Percentiles rank a stretch among this genome's conserved stretches.
Conservation (phyloP, 352 stramenopile genomes). For the Phytophthora citricola region DNA sequence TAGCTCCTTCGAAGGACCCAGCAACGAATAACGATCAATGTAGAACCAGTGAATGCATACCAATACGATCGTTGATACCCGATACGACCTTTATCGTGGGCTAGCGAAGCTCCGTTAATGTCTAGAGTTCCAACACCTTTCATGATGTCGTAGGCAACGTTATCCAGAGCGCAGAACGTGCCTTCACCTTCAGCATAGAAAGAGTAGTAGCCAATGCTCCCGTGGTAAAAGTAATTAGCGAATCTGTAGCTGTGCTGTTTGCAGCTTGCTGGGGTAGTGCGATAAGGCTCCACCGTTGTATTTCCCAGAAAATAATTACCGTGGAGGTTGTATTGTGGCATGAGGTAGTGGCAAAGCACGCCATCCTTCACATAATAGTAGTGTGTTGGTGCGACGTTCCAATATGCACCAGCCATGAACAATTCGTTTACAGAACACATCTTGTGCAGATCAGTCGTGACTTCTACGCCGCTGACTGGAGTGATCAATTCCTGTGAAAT, state of each 20-base stretch:
- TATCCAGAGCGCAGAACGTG: conserved; percentile 17
- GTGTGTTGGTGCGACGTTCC: conserved; percentile 20
- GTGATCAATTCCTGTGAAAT: conserved; percentile 12
- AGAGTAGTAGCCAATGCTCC: conserved; percentile 11
- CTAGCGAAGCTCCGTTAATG: conserved; percentile 17
- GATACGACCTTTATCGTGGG: background rate
- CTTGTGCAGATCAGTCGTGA: conserved; percentile 3
- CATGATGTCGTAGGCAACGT: conserved; percentile 17
- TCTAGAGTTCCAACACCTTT: conserved; percentile 18
- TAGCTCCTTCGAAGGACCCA: conserved; percentile 14
- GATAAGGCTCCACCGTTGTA: conserved; percentile 5
- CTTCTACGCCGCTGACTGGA: background rate
- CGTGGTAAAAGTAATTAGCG: conserved; percentile 15
- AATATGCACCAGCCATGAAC: conserved; percentile 23
- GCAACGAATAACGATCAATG: conserved; percentile 1
- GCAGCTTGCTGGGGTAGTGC: background rate
- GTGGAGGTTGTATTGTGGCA: conserved; percentile 20
- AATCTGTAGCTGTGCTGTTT: background rate
- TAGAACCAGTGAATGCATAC: conserved; percentile 11
- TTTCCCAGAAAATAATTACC: conserved; percentile 9
- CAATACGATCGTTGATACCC: conserved; percentile 16
- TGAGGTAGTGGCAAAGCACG: conserved; percentile 15
- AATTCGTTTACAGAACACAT: conserved; percentile 18
- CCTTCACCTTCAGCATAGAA: conserved; percentile 23
- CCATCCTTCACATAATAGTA: conserved; percentile 9